These are phyloP conservation scores for Claviceps sp. DNA, from an alignment of 2,329 filamentous ascomycete genomes.

Conservation along the genomic window DNA sequence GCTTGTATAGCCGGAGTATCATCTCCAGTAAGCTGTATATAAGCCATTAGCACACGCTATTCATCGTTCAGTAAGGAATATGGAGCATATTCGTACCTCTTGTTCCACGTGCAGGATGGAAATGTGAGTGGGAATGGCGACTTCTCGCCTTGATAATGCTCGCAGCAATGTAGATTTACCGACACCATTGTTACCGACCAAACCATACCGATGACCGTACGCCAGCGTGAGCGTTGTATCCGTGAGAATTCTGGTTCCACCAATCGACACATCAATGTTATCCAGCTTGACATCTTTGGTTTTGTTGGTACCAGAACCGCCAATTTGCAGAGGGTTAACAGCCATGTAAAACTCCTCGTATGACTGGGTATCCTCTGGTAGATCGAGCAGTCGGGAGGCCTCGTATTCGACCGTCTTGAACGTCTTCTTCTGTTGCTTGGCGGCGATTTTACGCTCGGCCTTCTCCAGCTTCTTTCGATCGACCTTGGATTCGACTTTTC, in stretches of 20 bases:
- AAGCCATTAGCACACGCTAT: conserved; percentile 6
- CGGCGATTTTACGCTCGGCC: conserved; percentile 91
- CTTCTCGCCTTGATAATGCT: conserved; percentile 82
- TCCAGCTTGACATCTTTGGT: conserved; percentile 99
- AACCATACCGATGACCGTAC: conserved; percentile 86
- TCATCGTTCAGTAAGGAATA: neutral
- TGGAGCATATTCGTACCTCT: conserved; percentile 50
- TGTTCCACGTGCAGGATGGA: conserved; percentile 98
- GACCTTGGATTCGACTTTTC: conserved; percentile 95
- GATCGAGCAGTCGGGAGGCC: conserved; percentile 75
- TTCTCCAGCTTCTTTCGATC: conserved; percentile 99
- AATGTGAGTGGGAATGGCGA: conserved; percentile 91
- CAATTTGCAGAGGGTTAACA: conserved; percentile 90
- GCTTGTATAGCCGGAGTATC: conserved; percentile 91
- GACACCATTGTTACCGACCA: conserved; percentile 98
- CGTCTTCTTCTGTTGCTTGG: conserved; percentile 95
- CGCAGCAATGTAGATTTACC: conserved; percentile 91
- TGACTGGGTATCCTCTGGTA: conserved; percentile 70
- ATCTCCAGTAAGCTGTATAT: conserved; percentile 67
- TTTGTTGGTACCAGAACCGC: conserved; percentile 59
- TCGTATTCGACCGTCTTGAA: conserved; percentile 99
- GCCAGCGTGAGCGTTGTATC: conserved; percentile 84
- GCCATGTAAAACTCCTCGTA: conserved; percentile 99
- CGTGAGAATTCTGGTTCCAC: conserved; percentile 74
- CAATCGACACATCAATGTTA: conserved; percentile 87